phyloP scores from a whole-genome alignment of 495 filamentous ascomycete species.

The Aspergillus coremiiformis region DNA sequence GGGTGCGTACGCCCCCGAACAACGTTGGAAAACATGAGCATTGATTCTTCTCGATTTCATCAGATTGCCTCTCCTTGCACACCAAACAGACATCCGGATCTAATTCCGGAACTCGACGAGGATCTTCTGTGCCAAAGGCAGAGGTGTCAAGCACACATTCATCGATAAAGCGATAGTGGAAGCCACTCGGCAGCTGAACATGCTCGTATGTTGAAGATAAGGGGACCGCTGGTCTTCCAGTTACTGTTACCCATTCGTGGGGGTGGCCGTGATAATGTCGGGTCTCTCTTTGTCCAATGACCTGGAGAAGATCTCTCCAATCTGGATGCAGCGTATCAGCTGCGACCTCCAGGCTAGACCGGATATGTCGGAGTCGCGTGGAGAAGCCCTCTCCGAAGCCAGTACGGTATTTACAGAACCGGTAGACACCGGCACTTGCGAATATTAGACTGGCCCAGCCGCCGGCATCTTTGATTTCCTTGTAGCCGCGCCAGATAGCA shows the following conservation, averaged over 20 bases:
- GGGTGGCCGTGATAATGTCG: constrained; percentile 14
- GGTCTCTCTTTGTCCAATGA: constrained; percentile 9
- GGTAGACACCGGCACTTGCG: constrained; percentile 15
- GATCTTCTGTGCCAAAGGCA: constrained; percentile 10
- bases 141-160: constrained; percentile 11
- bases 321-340: constrained; percentile 18
- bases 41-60: constrained; percentile 14
- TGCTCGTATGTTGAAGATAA: constrained; percentile 11
- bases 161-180: constrained; percentile 17
- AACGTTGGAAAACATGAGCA: constrained; percentile 15
- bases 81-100: constrained; percentile 9
- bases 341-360: constrained; percentile 14
- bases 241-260: constrained; percentile 16
- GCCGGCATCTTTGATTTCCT: constrained; percentile 19
- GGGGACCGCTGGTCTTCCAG: constrained; percentile 4
- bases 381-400: constrained; percentile 13
- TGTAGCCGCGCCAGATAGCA: constrained; percentile 21
- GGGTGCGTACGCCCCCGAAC: constrained; percentile 12
- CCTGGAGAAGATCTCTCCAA: constrained; percentile 13
- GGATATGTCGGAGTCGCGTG: constrained; percentile 10
- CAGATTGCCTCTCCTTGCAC: constrained; percentile 13
- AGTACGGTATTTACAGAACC: constrained; percentile 20
- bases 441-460: constrained; percentile 19
- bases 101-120: constrained; percentile 6
- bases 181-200: constrained; percentile 8